Base-by-base conservation (phyloP, 805 yeast species). In the Spathaspora sp. region DNA sequence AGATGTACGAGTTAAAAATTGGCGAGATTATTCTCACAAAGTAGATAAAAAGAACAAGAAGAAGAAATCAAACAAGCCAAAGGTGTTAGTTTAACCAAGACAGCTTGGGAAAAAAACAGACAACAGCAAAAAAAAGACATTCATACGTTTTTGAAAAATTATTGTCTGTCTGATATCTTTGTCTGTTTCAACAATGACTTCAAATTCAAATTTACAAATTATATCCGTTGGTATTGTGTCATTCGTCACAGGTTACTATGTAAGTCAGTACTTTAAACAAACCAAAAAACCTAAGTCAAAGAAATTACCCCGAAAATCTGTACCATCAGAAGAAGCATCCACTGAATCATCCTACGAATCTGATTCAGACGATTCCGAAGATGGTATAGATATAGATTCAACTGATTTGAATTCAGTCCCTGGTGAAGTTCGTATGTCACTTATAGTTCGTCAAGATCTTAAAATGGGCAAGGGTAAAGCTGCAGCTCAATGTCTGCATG, bases 401-500 rank as follows among this genome's bases (percentile, higher is more conserved):
- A 67, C 73, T 0, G 68, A 80, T 1, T 68, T 88, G 56, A 86
- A 86, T 59, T 83, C 79, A 16, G 69, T 87, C 2, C 87, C 87
- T 0, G 96, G 94, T 0, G 94, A 87, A 64, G 89, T 86, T 11
- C 74, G 87, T 60, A 87, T 93, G 97, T 91, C 94, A 0, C 73
- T 94, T 23, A 83, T 91, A 2, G 90, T 94, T 4, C 82, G 99
- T 54, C 87, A 86, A 28, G 99, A 94, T 65, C 72, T 94, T 54
- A 85, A 83, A 43, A 94, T 94, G 98, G 83, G 87, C 31, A 90
- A 89, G 68, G 99, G 99, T 19, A 94, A 94, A 65, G 86, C 89
- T 2, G 97, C 98, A 4, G 99, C 99, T 5, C 99, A 94, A 65
- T 93, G 98, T 68, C 86, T 91, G 39, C 99, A 94, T 72, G 99